Conservation (phyloP, 345 rosid species). For the Dipteronia dyeriana region DNA sequence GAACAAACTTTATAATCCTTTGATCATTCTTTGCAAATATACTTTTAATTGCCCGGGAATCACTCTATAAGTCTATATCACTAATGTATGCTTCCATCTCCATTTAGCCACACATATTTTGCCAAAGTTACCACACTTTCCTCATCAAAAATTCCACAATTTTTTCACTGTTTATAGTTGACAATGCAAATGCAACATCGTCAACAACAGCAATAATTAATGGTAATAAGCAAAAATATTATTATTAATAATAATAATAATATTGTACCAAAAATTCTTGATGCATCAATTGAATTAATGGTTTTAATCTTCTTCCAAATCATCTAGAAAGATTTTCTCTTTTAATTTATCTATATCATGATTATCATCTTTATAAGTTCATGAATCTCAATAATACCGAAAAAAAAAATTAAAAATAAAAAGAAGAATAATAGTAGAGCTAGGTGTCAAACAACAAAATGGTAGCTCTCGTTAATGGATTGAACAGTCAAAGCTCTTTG, state of each 20-base stretch:
- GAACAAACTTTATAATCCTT: background rate
- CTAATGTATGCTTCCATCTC: background rate
- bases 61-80: too few species aligned
- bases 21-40: background rate
- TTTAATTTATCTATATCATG: background rate
- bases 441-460: background rate
- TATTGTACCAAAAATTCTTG: background rate
- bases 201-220: background rate
- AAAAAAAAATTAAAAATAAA: background rate
- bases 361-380: background rate
- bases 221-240: too few species aligned
- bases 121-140: background rate
- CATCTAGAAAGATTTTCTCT: background rate
- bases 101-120: background rate
- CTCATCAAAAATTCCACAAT: background rate
- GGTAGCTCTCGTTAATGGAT: background rate
- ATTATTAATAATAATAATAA: too few species aligned
- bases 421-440: background rate
- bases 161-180: background rate
- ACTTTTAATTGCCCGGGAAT: background rate
- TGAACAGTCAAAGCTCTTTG: background rate
- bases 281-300: background rate
- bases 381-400: background rate
- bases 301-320: background rate
- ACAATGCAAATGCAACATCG: background rate